phyloP scores from a whole-genome alignment of 2,329 filamentous ascomycete species.

The Claviceps maximensis region DNA sequence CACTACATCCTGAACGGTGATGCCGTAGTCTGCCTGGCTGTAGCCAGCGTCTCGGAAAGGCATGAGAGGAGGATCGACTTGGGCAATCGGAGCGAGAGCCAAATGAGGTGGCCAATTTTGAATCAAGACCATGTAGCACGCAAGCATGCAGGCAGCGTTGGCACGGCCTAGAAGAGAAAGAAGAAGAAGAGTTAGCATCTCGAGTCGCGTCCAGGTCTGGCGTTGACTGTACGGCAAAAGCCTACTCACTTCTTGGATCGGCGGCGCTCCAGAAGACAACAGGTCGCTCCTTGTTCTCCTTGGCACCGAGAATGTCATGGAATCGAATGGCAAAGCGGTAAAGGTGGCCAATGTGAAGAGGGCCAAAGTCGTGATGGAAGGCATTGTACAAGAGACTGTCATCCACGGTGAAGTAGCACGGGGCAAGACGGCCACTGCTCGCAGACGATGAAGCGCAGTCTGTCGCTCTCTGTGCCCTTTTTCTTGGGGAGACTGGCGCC shows the following conservation, averaged over 20 bases:
- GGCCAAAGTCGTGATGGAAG: slow-evolving; percentile 97
- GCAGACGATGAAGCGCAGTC: slow-evolving; percentile 34
- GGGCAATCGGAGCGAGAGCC: slow-evolving; percentile 86
- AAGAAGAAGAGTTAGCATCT: background rate
- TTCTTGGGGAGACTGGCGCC: slow-evolving; percentile 38
- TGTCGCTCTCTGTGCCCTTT: slow-evolving; percentile 42
- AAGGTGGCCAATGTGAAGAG: slow-evolving; percentile 90
- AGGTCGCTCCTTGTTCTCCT: slow-evolving; percentile 75
- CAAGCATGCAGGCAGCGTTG: slow-evolving; percentile 87
- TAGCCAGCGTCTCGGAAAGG: slow-evolving; percentile 97
- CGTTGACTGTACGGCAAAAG: background rate
- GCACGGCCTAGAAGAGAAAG: slow-evolving; percentile 49
- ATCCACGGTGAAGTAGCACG: slow-evolving; percentile 93
- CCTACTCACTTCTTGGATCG: slow-evolving; percentile 68
- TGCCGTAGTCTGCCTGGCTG: slow-evolving; percentile 91
- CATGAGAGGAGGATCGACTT: slow-evolving; percentile 96
- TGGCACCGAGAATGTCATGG: slow-evolving; percentile 85
- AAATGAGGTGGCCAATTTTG: slow-evolving; percentile 96
- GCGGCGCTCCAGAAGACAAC: slow-evolving; percentile 95
- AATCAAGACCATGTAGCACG: slow-evolving; percentile 97
- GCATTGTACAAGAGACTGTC: slow-evolving; percentile 91
- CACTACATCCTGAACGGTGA: slow-evolving; percentile 93
- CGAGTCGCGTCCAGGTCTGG: background rate
- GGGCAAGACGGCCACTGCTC: slow-evolving; percentile 31
- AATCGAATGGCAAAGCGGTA: slow-evolving; percentile 94